Evolutionary conservation across 1,139 yeast species (phyloP).

Genomic region (Protomyces arabidopsidicola): DNA sequence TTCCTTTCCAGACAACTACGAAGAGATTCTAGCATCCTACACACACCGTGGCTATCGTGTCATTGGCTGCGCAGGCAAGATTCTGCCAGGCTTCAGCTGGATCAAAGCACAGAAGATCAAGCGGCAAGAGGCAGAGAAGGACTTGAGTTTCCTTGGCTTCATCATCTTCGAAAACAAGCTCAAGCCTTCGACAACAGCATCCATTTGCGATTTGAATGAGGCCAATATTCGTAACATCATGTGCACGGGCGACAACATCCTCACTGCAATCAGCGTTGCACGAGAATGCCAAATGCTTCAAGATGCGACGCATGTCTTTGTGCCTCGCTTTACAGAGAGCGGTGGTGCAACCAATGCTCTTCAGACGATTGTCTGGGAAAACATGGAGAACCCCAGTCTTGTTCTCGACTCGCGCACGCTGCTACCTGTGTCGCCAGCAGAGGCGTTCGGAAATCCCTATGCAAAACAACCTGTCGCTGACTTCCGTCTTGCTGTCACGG

Average conservation of each 20-base stretch:
- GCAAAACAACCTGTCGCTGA: constrained; percentile 30
- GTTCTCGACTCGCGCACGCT: constrained; percentile 60
- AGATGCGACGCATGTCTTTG: constrained; percentile 50
- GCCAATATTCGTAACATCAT: constrained; percentile 80
- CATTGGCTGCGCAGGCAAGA: constrained; percentile 83
- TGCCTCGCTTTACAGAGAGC: constrained; percentile 55
- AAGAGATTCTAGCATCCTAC: constrained; percentile 68
- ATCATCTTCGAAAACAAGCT: constrained; percentile 87
- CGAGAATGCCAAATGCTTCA: constrained; percentile 69
- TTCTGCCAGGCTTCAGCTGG: constrained; percentile 46
- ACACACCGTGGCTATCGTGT: constrained; percentile 93
- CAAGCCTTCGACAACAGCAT: constrained; percentile 60
- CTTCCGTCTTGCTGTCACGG: constrained; percentile 70
- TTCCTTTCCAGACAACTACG: constrained; percentile 69
- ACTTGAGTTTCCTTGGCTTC: constrained; percentile 74
- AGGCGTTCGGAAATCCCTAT: constrained; percentile 27
- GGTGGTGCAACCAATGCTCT: constrained; percentile 21
- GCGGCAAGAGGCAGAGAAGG: constrained; percentile 64
- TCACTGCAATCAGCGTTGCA: constrained; percentile 92
- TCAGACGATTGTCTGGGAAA: constrained; percentile 39
- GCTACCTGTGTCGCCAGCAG: constrained; percentile 42
- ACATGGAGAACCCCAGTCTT: constrained; percentile 40
- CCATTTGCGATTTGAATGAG: constrained; percentile 53
- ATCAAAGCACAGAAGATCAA: constrained; percentile 42
- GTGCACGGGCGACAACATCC: constrained; percentile 96